Evolutionary conservation across 805 yeast genomes (phyloP).

Genomic region (Isabelozyma rhagii): DNA sequence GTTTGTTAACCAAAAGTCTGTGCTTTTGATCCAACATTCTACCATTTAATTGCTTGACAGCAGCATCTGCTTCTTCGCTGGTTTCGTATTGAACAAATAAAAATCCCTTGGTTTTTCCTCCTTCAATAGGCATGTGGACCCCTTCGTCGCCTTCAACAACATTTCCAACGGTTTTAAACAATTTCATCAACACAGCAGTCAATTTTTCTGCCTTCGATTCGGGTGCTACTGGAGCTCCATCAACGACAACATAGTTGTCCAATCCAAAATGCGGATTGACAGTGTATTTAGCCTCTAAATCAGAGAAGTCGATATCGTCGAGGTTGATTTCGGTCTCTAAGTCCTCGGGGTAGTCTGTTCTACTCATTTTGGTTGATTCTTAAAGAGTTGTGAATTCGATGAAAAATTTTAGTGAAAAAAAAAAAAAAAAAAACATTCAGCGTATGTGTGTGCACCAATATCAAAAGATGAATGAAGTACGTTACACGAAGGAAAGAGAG

Average conservation of each 20-base stretch:
- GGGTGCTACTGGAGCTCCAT: conserved; percentile 95
- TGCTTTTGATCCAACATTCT: conserved; percentile 94
- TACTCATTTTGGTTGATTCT: conserved; percentile 2
- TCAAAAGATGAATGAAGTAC: background rate
- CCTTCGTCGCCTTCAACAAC: conserved; percentile 59
- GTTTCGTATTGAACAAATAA: conserved; percentile 79
- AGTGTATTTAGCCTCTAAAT: conserved; percentile 73
- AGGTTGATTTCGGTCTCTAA: conserved; percentile 38
- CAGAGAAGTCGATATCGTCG: conserved; percentile 72
- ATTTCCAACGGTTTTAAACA: conserved; percentile 74
- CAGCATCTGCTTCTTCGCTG: conserved; percentile 66
- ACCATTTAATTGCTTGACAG: conserved; percentile 77
- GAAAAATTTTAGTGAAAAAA: conserved; percentile 11
- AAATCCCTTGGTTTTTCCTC: conserved; percentile 81
- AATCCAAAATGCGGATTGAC: conserved; percentile 57
- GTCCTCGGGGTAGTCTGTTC: conserved; percentile 23
- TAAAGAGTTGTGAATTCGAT: conserved; percentile 5
- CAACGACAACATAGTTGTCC: conserved; percentile 80
- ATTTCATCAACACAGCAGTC: conserved; percentile 79
- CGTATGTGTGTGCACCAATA: background rate
- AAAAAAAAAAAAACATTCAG: background rate
- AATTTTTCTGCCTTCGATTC: conserved; percentile 81
- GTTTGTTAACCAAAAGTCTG: conserved; percentile 77
- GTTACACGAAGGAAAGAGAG: too few species aligned
- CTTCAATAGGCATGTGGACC: conserved; percentile 76